phyloP scores from a whole-genome alignment of 208 protist species.

The Leishmania guyanensis region DNA sequence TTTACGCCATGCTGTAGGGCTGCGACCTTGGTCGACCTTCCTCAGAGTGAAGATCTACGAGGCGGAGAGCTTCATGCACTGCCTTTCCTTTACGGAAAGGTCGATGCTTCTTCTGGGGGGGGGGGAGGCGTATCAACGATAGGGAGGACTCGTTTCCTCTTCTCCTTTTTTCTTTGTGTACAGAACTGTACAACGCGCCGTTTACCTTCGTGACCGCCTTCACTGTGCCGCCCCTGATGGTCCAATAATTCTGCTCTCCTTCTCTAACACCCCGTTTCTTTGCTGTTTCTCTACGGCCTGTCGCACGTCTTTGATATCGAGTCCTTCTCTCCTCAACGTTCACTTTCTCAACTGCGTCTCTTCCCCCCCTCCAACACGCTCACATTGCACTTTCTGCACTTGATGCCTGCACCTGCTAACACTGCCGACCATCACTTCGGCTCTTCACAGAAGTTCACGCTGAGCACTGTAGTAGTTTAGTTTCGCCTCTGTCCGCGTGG shows the following conservation, averaged over 20 bases:
- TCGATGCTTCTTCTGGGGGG: neutral
- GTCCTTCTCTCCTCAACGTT: neutral
- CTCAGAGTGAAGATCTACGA: neutral
- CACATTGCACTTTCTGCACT: neutral
- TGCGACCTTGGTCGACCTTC: neutral
- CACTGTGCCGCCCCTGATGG: neutral
- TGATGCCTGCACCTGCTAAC: neutral
- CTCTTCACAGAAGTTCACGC: neutral
- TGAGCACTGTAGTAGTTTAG: neutral
- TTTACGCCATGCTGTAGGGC: no score
- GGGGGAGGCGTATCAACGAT: neutral
- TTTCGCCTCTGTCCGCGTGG: neutral
- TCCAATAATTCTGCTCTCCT: neutral
- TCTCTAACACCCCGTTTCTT: neutral
- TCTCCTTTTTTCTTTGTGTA: neutral
- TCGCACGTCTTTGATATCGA: neutral
- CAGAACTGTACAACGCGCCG: neutral
- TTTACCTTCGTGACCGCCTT: neutral
- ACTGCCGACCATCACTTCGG: neutral
- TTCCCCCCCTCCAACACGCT: neutral
- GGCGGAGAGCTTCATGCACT: neutral
- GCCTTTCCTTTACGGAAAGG: neutral
- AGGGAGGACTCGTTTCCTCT: neutral
- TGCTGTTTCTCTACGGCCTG: neutral
- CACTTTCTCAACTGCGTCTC: neutral